These are phyloP conservation scores for Exserohilum rostratum DNA, from an alignment of 2,329 filamentous ascomycete species.

Conservation along the genomic window DNA sequence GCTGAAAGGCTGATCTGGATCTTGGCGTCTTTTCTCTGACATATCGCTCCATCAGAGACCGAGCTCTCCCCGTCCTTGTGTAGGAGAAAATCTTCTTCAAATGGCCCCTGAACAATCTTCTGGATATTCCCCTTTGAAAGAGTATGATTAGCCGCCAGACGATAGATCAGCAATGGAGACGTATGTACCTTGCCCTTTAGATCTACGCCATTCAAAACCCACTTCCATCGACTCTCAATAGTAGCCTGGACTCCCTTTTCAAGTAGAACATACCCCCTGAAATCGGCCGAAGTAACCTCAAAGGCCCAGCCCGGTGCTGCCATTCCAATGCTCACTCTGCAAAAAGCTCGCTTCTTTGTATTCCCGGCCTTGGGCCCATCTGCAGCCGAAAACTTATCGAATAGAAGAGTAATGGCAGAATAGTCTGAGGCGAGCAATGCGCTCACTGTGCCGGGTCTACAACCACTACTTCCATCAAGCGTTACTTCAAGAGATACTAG, in stretches of 20 bases:
- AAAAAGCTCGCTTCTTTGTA: conserved; percentile 31
- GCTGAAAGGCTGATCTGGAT: conserved; percentile 33
- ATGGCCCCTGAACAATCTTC: conserved; percentile 31
- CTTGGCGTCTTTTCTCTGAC: conserved; percentile 30
- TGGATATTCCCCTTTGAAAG: conserved; percentile 28
- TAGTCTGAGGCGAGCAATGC: conserved; percentile 29
- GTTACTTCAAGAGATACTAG: conserved; percentile 25
- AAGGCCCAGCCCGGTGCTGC: conserved; percentile 33
- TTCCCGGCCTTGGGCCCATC: conserved; percentile 28
- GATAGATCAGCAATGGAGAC: background rate
- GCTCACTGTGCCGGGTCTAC: conserved; percentile 26
- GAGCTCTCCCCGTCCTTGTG: conserved; percentile 35
- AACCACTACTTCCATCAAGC: conserved; percentile 31
- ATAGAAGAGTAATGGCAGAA: conserved; percentile 31
- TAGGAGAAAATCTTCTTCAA: conserved; percentile 29
- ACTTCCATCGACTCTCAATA: conserved; percentile 38
- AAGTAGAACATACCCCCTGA: conserved; percentile 30
- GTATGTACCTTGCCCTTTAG: conserved; percentile 33
- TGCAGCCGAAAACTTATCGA: conserved; percentile 35
- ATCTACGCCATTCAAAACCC: conserved; percentile 31
- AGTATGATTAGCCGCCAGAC: background rate
- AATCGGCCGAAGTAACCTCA: conserved; percentile 31
- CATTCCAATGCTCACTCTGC: conserved; percentile 32
- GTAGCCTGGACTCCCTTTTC: conserved; percentile 24
- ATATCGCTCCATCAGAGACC: conserved; percentile 22